Conservation (phyloP, 768 basidiomycete species). For the Trametes meyenii region DNA sequence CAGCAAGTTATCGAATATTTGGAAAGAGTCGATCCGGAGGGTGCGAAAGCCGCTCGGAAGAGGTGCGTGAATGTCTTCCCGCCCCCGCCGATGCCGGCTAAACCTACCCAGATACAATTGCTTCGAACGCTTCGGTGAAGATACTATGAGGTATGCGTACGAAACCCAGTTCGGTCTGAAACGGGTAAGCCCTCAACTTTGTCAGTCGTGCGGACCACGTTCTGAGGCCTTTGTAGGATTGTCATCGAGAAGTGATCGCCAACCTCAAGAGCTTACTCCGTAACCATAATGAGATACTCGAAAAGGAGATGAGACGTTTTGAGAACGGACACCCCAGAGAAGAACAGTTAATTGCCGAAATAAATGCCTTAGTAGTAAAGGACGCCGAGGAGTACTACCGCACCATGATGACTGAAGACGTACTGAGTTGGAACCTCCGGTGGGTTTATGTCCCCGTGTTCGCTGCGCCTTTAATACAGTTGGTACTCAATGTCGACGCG, state of each 20-base stretch:
- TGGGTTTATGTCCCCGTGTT: conserved; percentile 2
- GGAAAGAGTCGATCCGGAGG: conserved; percentile 31
- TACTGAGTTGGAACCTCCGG: conserved; percentile 34
- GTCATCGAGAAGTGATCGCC: conserved; percentile 32
- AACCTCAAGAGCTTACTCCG: conserved; percentile 27
- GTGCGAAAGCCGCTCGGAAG: conserved; percentile 30
- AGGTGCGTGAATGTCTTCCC: conserved; percentile 19
- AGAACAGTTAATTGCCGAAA: conserved; percentile 34
- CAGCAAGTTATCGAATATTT: conserved; percentile 33
- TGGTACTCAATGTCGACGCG: no score
- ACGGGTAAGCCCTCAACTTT: conserved; percentile 20
- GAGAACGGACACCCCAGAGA: conserved; percentile 25
- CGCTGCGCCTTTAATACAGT: background rate
- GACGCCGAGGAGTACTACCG: conserved; percentile 37
- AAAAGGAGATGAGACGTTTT: conserved; percentile 19
- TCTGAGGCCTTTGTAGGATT: conserved; percentile 19
- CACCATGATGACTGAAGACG: conserved; percentile 32
- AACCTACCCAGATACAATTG: conserved; percentile 27
- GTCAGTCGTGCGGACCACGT: background rate
- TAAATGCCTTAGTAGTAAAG: conserved; percentile 34
- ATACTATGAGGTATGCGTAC: conserved; percentile 28
- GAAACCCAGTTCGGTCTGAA: conserved; percentile 29
- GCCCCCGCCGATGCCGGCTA: background rate
- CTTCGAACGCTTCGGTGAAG: conserved; percentile 32
- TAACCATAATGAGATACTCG: conserved; percentile 28